A percentile compares a stretch with the other conserved stretches of the same genome.
Conservation (phyloP, 2,329 filamentous ascomycete genomes). For the Cyanodermella asteris region DNA sequence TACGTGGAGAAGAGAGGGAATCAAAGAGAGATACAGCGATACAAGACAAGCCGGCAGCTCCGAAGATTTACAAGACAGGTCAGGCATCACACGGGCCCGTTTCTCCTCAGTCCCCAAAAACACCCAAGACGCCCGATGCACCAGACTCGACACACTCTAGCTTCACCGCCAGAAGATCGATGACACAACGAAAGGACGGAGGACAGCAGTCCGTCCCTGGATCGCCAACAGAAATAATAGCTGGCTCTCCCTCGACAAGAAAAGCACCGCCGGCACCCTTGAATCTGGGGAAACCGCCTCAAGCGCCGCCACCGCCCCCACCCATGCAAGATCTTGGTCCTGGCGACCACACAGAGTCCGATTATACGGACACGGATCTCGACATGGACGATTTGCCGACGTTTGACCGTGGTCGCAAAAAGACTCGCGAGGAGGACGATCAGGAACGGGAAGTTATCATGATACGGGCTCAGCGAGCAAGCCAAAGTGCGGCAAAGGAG, state of each 20-base stretch:
- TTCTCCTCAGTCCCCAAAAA: too few species aligned
- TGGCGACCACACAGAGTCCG: conserved; percentile 50
- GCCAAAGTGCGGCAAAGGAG: conserved; percentile 20
- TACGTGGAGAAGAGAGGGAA: too few species aligned
- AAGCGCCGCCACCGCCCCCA: conserved; percentile 5
- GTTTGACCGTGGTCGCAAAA: conserved; percentile 48
- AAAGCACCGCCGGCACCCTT: conserved; percentile 75
- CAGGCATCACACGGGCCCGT: too few species aligned
- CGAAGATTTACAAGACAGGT: too few species aligned
- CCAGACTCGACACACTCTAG: too few species aligned
- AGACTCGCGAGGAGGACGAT: conserved; percentile 76
- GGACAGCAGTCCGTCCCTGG: conserved; percentile 10
- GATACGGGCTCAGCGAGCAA: conserved; percentile 40
- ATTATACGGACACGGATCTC: conserved; percentile 53
- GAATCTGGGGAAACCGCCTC: conserved; percentile 35
- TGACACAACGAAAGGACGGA: too few species aligned
- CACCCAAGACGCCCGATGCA: too few species aligned
- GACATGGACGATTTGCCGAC: conserved; percentile 42
- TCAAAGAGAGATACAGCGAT: too few species aligned
- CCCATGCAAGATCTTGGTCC: conserved; percentile 16
- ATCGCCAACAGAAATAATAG: too few species aligned
- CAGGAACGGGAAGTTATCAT: conserved; percentile 49
- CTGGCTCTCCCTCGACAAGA: conserved; percentile 41
- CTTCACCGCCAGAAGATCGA: too few species aligned
- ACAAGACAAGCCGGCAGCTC: too few species aligned